phyloP scores from a whole-genome alignment of 441 rosid genomes.

The Codiaeum variegatum region DNA sequence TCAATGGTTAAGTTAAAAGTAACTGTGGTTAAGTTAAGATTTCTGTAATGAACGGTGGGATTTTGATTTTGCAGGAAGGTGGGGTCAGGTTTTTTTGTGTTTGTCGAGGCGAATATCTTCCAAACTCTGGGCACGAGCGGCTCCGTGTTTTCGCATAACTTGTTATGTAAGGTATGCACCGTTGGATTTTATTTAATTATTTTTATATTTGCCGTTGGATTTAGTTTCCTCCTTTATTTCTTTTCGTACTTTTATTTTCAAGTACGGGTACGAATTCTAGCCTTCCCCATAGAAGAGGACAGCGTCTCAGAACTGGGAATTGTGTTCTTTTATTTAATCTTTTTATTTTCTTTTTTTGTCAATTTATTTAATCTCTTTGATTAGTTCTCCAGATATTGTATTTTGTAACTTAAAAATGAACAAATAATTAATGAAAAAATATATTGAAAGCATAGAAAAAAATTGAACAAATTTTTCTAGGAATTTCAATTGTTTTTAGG shows the following conservation, averaged over 20 bases:
- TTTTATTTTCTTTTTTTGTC: too few relatives aligned
- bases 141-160: slow-evolving; percentile 62
- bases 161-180: slow-evolving; percentile 20
- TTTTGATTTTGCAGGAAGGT: slow-evolving; percentile 1
- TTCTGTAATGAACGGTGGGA: slow-evolving; percentile 26
- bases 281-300: slow-evolving; percentile 17
- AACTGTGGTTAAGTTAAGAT: slow-evolving; percentile 33
- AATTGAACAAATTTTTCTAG: too few relatives aligned
- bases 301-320: not conserved
- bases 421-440: too few relatives aligned
- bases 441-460: too few relatives aligned
- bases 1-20: not conserved
- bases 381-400: too few relatives aligned
- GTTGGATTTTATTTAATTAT: slow-evolving; percentile 28
- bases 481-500: too few relatives aligned
- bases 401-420: too few relatives aligned
- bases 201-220: slow-evolving; percentile 25
- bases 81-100: slow-evolving; percentile 20
- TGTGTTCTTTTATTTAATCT: not conserved
- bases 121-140: slow-evolving; percentile 65
- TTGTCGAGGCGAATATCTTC: slow-evolving; percentile 44
- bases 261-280: slow-evolving; percentile 17
- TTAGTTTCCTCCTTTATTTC: not conserved
- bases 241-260: not conserved
- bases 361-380: too few relatives aligned